Evolutionary conservation across 2,329 filamentous ascomycete species (phyloP).

Genomic region (Chaetomiaceae sp.): DNA sequence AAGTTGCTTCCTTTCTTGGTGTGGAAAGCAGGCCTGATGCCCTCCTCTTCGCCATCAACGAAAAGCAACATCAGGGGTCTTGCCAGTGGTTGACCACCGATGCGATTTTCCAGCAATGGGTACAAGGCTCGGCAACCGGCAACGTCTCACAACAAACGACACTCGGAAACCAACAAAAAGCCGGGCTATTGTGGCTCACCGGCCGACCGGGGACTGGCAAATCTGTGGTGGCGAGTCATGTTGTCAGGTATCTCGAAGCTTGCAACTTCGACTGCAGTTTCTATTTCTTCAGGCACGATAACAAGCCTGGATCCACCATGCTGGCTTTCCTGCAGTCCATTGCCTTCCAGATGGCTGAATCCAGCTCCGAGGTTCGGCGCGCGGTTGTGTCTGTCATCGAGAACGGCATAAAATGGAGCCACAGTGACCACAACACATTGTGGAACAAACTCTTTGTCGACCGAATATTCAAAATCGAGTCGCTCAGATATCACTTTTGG

Average conservation of each 20-base stretch:
- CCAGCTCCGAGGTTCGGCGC: slow-evolving; percentile 12
- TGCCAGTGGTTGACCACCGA: slow-evolving; percentile 1
- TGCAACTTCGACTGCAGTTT: slow-evolving; percentile 23
- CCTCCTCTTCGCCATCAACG: slow-evolving; percentile 17
- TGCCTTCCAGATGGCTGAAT: slow-evolving; percentile 22
- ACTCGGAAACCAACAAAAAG: neutral
- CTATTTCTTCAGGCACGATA: slow-evolving; percentile 25
- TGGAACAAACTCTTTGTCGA: slow-evolving; percentile 19
- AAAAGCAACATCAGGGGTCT: slow-evolving; percentile 20
- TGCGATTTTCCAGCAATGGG: neutral
- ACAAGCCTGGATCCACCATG: slow-evolving; percentile 14
- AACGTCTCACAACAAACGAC: neutral
- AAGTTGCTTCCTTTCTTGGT: slow-evolving; percentile 16
- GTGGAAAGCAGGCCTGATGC: slow-evolving; percentile 18
- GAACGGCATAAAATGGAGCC: slow-evolving; percentile 7
- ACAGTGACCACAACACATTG: slow-evolving; percentile 16
- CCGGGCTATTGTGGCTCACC: slow-evolving; percentile 24
- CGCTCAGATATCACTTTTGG: slow-evolving; percentile 16
- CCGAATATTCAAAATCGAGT: slow-evolving; percentile 11
- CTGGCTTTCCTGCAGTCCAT: slow-evolving; percentile 15
- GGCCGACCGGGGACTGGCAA: slow-evolving; percentile 27
- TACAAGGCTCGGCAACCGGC: neutral
- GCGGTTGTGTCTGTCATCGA: slow-evolving; percentile 12
- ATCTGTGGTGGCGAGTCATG: slow-evolving; percentile 21
- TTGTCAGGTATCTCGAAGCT: slow-evolving; percentile 22